Percentiles rank a stretch among this genome's conserved stretches.
phyloP scores from a whole-genome alignment of 2,329 filamentous ascomycete species.

The Ascochyta lentis region DNA sequence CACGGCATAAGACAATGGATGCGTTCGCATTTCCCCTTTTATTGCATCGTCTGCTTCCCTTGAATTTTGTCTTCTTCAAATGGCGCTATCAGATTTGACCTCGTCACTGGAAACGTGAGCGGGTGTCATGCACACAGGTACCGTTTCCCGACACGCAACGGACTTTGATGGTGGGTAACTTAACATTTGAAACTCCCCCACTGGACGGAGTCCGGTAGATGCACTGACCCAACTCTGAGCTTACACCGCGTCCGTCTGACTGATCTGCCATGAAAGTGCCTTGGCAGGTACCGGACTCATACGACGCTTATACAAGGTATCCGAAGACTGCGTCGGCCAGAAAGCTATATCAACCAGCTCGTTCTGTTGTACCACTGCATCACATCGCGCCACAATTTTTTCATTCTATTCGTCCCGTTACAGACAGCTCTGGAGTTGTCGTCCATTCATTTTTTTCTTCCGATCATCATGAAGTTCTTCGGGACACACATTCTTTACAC shows the following conservation, averaged over 20 bases:
- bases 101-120: too few species aligned
- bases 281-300: slow-evolving; percentile 8
- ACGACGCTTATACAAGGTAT: not conserved
- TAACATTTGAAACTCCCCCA: not conserved
- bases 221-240: not conserved
- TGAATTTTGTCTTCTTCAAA: too few species aligned
- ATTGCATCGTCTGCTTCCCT: too few species aligned
- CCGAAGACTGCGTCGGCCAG: not conserved
- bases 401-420: not conserved
- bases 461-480: slow-evolving; percentile 11
- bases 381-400: not conserved
- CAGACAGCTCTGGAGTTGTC: slow-evolving; percentile 14
- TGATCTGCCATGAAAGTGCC: not conserved
- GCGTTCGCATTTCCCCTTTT: too few species aligned
- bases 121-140: not conserved
- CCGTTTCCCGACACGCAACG: not conserved
- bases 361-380: not conserved
- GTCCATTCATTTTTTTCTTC: slow-evolving; percentile 12
- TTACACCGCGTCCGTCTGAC: slow-evolving; percentile 3
- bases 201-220: not conserved
- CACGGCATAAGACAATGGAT: too few species aligned
- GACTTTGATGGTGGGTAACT: not conserved
- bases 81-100: too few species aligned
- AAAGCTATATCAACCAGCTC: slow-evolving; percentile 1
- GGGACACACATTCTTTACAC: slow-evolving; percentile 1